Evolutionary conservation across 305 asterid genomes (phyloP).

Genomic region (Fraxinus sp.): DNA sequence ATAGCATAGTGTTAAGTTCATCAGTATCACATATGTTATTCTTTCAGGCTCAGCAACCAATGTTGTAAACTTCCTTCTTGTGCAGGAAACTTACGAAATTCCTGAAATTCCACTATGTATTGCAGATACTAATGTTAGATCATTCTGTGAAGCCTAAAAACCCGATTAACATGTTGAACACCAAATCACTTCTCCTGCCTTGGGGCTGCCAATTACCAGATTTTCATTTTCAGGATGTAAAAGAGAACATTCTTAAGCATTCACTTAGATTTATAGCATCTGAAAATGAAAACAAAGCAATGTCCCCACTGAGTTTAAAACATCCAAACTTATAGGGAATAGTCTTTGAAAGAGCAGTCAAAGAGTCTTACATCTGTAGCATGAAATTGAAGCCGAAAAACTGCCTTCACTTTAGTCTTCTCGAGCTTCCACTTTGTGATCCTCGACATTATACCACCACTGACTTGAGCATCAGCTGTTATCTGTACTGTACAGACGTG

Average conservation of each 20-base stretch:
- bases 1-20: neutral
- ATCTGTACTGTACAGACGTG: neutral
- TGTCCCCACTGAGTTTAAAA: conserved; percentile 6
- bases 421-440: conserved; percentile 95
- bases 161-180: neutral
- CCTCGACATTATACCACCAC: conserved; percentile 73
- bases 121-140: neutral
- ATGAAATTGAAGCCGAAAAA: conserved; percentile 97
- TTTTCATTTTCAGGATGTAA: neutral
- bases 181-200: neutral
- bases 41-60: neutral
- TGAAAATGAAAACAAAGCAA: neutral
- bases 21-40: neutral
- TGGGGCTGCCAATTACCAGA: neutral
- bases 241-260: neutral
- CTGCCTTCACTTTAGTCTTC: conserved; percentile 95
- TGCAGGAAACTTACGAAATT: neutral
- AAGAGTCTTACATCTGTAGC: conserved; percentile 78
- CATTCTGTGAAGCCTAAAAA: neutral
- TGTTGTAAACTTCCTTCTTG: neutral
- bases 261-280: neutral
- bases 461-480: conserved; percentile 47
- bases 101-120: neutral
- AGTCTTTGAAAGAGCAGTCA: neutral
- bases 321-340: neutral